Percentiles rank a stretch among this genome's conserved stretches.
Conservation (phyloP, 441 rosid genomes). For the Bocquillonia castaneifolia region DNA sequence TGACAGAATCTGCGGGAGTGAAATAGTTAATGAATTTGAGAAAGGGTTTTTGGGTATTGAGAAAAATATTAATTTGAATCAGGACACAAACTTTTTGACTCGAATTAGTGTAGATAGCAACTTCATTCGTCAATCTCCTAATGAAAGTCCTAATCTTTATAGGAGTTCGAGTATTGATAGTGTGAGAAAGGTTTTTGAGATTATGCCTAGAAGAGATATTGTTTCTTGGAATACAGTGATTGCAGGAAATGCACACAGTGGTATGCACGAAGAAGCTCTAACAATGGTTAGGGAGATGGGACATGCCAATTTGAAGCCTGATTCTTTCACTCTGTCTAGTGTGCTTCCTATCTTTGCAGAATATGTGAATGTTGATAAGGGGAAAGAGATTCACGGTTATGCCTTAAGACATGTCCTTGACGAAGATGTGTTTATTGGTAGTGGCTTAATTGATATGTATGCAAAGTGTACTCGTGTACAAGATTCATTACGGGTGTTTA, state of each 20-base stretch:
- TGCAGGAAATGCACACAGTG: slow-evolving; percentile 34
- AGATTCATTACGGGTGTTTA: slow-evolving; percentile 47
- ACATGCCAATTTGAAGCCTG: slow-evolving; percentile 23
- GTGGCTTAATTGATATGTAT: slow-evolving; percentile 67
- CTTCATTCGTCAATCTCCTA: neutral
- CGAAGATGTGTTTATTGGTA: slow-evolving; percentile 23
- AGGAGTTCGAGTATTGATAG: slow-evolving; percentile 30
- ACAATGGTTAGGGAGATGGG: slow-evolving; percentile 36
- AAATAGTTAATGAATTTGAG: neutral
- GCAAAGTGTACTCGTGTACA: slow-evolving; percentile 54
- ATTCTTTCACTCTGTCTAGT: slow-evolving; percentile 27
- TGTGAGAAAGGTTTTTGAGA: slow-evolving; percentile 44
- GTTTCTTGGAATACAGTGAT: slow-evolving; percentile 45
- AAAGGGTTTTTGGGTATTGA: neutral
- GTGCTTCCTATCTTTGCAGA: slow-evolving; percentile 36
- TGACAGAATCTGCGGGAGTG: slow-evolving; percentile 14
- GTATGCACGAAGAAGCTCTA: slow-evolving; percentile 32
- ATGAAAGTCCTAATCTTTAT: neutral
- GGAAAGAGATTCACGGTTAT: slow-evolving; percentile 79
- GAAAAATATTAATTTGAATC: neutral
- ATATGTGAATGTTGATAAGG: slow-evolving; percentile 35
- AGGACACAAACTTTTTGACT: neutral
- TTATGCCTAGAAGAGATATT: slow-evolving; percentile 33
- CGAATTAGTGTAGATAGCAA: neutral
- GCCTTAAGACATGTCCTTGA: slow-evolving; percentile 55